A percentile compares a stretch with the other conserved stretches of the same genome.
Conservation (phyloP, 306 rosid genomes). For the Rosa rugosa region DNA sequence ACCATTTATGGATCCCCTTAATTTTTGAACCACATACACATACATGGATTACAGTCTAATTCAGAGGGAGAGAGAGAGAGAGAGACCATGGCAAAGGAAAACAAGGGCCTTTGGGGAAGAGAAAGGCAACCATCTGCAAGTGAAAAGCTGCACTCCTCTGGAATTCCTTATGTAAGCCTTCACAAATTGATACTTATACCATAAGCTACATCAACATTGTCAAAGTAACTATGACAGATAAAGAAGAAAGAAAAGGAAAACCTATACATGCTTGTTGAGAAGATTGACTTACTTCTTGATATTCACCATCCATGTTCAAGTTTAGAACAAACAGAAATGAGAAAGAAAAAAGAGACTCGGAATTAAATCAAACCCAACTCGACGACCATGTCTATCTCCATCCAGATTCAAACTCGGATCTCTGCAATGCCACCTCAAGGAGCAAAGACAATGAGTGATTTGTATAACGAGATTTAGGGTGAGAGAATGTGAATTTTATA, state of each 20-base stretch:
- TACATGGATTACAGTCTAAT: neutral
- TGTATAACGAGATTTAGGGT: neutral
- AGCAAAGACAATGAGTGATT: neutral
- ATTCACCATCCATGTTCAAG: slow-evolving; percentile 50
- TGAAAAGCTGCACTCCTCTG: slow-evolving; percentile 69
- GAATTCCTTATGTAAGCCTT: slow-evolving; percentile 63
- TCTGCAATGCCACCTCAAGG: neutral
- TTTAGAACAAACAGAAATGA: neutral
- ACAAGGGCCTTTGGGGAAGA: slow-evolving; percentile 69
- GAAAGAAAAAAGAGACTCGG: neutral
- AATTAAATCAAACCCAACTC: neutral
- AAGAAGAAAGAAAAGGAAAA: neutral
- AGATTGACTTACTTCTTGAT: slow-evolving; percentile 46
- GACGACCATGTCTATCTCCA: neutral
- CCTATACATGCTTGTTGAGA: neutral
- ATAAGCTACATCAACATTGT: neutral
- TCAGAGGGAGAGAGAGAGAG: slow-evolving; percentile 4
- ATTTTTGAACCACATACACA: slow-evolving; percentile 8
- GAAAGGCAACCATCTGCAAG: slow-evolving; percentile 78
- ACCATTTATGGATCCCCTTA: slow-evolving; percentile 21
- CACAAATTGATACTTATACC: slow-evolving; percentile 8
- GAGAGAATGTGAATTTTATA: neutral
- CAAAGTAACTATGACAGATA: neutral
- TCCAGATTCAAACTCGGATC: neutral
- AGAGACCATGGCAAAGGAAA: slow-evolving; percentile 84